Evolutionary conservation across 2,329 filamentous ascomycete species (phyloP).

Genomic region (Fusarium tupiense): DNA sequence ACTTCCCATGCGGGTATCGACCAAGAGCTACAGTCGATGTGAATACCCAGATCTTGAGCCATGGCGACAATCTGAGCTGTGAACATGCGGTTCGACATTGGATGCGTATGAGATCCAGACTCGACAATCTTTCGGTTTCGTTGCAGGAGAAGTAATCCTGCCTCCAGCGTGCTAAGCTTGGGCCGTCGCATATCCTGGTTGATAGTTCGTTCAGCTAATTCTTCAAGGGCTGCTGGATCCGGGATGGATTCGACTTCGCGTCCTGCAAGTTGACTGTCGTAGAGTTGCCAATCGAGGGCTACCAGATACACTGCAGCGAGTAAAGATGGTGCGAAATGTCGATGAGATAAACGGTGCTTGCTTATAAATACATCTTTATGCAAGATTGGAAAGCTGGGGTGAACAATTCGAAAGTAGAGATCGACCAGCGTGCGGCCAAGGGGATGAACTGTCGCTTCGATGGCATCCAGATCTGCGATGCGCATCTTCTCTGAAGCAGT

Average conservation of each 20-base stretch:
- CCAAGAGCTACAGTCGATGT: constrained; percentile 71
- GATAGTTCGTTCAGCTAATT: constrained; percentile 56
- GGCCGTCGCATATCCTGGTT: constrained; percentile 60
- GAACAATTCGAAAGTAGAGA: constrained; percentile 72
- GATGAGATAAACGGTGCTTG: constrained; percentile 66
- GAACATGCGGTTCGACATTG: constrained; percentile 54
- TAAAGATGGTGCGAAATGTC: constrained; percentile 67
- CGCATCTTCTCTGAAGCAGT: constrained; percentile 53
- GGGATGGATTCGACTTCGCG: constrained; percentile 45
- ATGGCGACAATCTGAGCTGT: constrained; percentile 66
- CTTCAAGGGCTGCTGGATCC: constrained; percentile 48
- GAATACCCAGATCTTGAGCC: constrained; percentile 67
- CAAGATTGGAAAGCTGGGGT: constrained; percentile 67
- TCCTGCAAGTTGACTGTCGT: constrained; percentile 60
- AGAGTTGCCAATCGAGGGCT: constrained; percentile 70
- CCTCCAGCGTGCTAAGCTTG: constrained; percentile 66
- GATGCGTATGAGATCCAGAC: constrained; percentile 32
- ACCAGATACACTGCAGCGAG: constrained; percentile 70
- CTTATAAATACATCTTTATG: constrained; percentile 71
- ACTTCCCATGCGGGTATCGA: constrained; percentile 71
- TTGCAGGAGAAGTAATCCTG: constrained; percentile 63
- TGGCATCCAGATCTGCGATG: constrained; percentile 55
- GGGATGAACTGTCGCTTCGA: constrained; percentile 70
- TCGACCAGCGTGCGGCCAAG: constrained; percentile 72
- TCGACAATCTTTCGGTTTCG: constrained; percentile 54